These are phyloP conservation scores for Areca catechu DNA, from an alignment of 176 grass and related monocot genomes.

Conservation along the genomic window DNA sequence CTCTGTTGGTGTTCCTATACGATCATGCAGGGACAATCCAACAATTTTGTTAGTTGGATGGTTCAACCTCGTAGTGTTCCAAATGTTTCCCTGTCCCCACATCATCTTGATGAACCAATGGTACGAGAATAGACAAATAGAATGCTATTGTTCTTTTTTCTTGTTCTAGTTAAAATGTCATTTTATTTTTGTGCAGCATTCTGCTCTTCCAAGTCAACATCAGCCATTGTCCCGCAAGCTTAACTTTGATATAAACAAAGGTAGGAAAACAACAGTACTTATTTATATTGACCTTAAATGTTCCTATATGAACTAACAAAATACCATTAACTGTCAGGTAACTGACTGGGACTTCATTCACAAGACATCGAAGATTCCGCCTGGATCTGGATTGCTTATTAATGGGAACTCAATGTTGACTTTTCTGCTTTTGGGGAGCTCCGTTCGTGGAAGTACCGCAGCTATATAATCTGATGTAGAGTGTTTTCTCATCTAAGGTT, in stretches of 20 bases:
- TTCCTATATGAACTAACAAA: conserved; percentile 11
- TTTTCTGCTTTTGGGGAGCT: too few relatives aligned
- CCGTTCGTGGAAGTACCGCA: too few relatives aligned
- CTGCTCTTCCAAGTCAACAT: conserved; percentile 15
- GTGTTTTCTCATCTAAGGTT: too few relatives aligned
- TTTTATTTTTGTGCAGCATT: conserved; percentile 11
- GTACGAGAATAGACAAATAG: conserved; percentile 8
- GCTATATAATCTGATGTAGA: too few relatives aligned
- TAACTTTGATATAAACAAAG: conserved; percentile 46
- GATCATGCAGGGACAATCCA: conserved; percentile 15
- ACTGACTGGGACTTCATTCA: not conserved
- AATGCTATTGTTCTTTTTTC: conserved; percentile 4
- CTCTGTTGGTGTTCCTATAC: conserved; percentile 9
- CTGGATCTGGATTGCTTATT: too few relatives aligned
- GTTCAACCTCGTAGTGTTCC: conserved; percentile 16
- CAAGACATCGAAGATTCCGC: too few relatives aligned
- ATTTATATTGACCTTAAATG: not conserved
- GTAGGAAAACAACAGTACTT: not conserved
- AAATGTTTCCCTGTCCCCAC: conserved; percentile 13
- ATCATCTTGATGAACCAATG: conserved; percentile 19
- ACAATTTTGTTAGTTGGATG: conserved; percentile 34
- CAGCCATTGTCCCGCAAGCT: conserved; percentile 23
- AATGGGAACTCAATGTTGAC: too few relatives aligned
- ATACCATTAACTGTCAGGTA: conserved; percentile 11
- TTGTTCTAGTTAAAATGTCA: not conserved